Conservation (phyloP, 768 basidiomycete species). For the Tricholomella constricta region DNA sequence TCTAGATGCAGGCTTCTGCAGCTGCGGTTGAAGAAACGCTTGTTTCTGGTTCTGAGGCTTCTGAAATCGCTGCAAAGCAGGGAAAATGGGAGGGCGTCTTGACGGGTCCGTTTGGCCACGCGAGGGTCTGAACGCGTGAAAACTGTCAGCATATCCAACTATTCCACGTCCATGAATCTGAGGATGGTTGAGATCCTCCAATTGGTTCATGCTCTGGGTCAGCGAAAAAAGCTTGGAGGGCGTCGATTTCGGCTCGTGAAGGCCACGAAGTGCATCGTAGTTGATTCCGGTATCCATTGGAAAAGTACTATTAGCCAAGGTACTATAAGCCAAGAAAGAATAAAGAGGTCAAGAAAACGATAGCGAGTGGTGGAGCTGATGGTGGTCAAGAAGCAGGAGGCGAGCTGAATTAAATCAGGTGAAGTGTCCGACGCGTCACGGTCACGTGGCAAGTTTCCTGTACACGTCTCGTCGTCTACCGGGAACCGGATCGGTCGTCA, state of each 20-base stretch:
- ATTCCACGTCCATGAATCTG: neutral
- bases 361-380: neutral
- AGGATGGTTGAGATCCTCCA: slow-evolving; percentile 6
- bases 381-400: neutral
- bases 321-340: neutral
- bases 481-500: no score
- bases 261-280: neutral
- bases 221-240: slow-evolving; percentile 9
- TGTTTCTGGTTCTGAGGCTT: slow-evolving; percentile 1
- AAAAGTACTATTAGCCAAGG: no score
- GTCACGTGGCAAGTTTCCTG: no score
- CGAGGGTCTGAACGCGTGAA: neutral
- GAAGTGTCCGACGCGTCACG: neutral
- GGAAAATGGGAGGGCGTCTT: slow-evolving; percentile 10
- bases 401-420: neutral
- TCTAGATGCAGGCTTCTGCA: slow-evolving; percentile 2
- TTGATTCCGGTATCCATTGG: neutral
- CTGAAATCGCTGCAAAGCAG: slow-evolving; percentile 14
- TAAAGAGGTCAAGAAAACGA: neutral
- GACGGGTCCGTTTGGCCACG: neutral
- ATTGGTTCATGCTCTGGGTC: slow-evolving; percentile 14
- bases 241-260: neutral
- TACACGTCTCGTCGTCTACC: no score
- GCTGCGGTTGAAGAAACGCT: neutral
- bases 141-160: neutral